Evolutionary conservation across 208 protist genomes (phyloP), one percentile per base, ranked within the genome.

Genomic region (Naegleria lovaniensis): DNA sequence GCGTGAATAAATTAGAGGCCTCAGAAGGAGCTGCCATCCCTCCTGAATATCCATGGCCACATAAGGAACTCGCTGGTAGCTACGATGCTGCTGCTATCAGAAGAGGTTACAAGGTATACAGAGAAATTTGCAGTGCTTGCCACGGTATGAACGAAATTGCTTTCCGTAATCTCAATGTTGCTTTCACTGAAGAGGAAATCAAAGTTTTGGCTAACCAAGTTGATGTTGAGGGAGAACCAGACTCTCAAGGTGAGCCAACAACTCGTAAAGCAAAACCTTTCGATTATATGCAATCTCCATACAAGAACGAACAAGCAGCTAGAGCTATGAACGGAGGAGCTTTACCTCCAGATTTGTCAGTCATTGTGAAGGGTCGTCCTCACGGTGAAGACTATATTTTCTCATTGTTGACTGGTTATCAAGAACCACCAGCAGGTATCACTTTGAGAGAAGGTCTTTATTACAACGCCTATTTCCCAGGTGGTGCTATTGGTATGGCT

Each of bases 391-490:
- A 99, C 93, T 99, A 99, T 93, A 94, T 99, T 92, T 99, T 99
- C 93, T 96, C 98, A 39, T 95, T 99, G 36, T 95, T 99, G 33
- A 99, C 98, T 29, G 98, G 98, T 93, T 99, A 99, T 95, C 85
- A 83, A 36, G 33, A 84, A 29, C 92, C 96, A 39, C 97, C 97
- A 22, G 94, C 93, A 29, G 96, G 96, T 92, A 92, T 98, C 51
- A 95, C 95, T 91, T 95, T 98, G 93, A 96, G 97, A 90, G 96
- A 98, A 92, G 98, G 98, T 83, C 95, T 98, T 90, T 97, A 98
- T 94, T 99, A 97, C 94, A 99, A 99, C 94, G 97, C 98, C 15
- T 99, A 99, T 95, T 99, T 99, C 94, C 96, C 98, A 92, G 98
- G 98, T 89, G 97, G 97, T 90, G 96, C 97, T 79, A 98, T 99